Base-by-base conservation (phyloP, 768 basidiomycete species). In the Mycena galericulata region DNA sequence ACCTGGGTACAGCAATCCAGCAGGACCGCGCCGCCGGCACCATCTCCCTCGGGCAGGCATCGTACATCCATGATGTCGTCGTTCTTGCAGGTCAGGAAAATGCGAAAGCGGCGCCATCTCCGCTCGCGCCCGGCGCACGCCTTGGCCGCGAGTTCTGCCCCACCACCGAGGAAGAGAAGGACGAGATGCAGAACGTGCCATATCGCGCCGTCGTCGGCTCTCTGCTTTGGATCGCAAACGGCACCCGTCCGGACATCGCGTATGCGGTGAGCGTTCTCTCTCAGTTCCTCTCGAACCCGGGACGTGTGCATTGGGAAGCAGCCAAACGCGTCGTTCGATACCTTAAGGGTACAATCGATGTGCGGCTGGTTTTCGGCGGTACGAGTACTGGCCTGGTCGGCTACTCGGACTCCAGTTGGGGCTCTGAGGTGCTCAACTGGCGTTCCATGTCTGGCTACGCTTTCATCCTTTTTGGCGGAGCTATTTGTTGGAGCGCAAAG, bases 251-350 rank as follows among this genome's bases (percentile, higher is more conserved):
- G 45, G 65, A 66, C n/a, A 66, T 66, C 47, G 56, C 65, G 7
- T 60, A 51, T 24, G 38, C 58, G 76, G 78, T 81, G 34, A 60
- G 65, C 14, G 49, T 65, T 0, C 72, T 82, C 1, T 69, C 75
- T 0, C 78, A 73, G 20, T 81, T 77, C 74, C 61, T 75, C 24
- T 53, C 67, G 11, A 78, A 78, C 63, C 78, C 76, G 3, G 72
- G 73, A 2, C 38, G 32, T 1, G 57, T 57, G 1, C 84, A 85
- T 65, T 82, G 80, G 78, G 62, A 74, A 5, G 81, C 79, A 11
- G 76, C 77, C 24, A 78, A 78, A 43, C 78, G 75, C 45, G 66
- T 83, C 22, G 70, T 80, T 29, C 73, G 76, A 2, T 86, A 84
- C 69, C 73, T 86, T 18, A 70, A 68, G 27, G 71, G 73, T 20